Base-by-base conservation (phyloP, 306 rosid species). In the Begonia loranthoides region DNA sequence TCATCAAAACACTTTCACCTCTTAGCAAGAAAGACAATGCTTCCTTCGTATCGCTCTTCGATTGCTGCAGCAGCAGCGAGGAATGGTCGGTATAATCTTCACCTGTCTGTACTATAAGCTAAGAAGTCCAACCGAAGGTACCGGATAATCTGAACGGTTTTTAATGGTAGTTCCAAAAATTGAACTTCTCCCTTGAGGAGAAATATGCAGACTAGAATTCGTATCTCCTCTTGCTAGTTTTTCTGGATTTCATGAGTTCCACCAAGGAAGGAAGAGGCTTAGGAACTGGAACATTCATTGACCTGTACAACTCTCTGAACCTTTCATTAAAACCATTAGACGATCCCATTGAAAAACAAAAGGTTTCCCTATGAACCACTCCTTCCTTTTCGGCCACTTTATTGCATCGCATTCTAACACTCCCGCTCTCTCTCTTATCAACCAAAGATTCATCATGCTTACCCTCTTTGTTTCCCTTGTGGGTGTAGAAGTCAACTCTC, bases 181-280 rank as follows among this genome's bases (percentile, higher is more conserved):
- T 7, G 36, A 28, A 7, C 6, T 28, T 28, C 36, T 28, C 0
- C 9, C 36, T 28, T 28, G 36, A 28, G 36, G 22, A 28, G 9
- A 28, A 28, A 28, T 28, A 28, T 7, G 36, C 36, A 0, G 24
- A 40, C 44, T 52, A 63, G 55, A 45, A 58, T 50, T 73, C 50
- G 17, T 21, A 59, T 13, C 66, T 44, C 73, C 82, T 72, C 78
- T 70, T 83, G 54, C 63, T 60, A 62, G 83, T 73, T 78, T 83
- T 83, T 57, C 47, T 65, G 41, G 75, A 48, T 24, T 78, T 87
- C 79, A 72, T 54, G 13, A 78, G 85, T 51, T 69, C 72, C 55
- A 59, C 60, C 34, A 87, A 73, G 5, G 90, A 76, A 48, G 94
- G 90, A 71, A 83, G 94, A 39, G 89, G 95, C 66, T 65, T 60